A percentile compares a stretch with the other conserved stretches of the same genome.
phyloP scores from a whole-genome alignment of 2,329 filamentous ascomycete species.

The Ciborinia camelliae region DNA sequence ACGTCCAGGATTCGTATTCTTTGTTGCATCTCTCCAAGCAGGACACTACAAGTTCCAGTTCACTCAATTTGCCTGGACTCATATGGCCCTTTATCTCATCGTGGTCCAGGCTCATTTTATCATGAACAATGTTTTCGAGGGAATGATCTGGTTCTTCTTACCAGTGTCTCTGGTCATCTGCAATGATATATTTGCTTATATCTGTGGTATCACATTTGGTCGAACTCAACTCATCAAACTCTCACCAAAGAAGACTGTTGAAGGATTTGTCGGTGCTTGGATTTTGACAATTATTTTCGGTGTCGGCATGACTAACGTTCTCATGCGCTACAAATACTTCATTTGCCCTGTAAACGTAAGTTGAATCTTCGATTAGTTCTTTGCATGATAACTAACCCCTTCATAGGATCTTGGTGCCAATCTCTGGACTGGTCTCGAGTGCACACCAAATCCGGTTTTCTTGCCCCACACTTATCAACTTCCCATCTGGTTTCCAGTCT shows the following conservation, averaged over 20 bases:
- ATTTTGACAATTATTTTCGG: slow-evolving; percentile 89
- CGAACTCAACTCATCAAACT: slow-evolving; percentile 96
- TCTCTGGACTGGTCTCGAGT: slow-evolving; percentile 84
- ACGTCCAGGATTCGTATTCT: slow-evolving; percentile 85
- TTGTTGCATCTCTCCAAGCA: slow-evolving; percentile 89
- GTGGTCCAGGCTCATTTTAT: slow-evolving; percentile 98
- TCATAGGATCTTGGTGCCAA: slow-evolving; percentile 79
- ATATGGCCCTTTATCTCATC: slow-evolving; percentile 97
- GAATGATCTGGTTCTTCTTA: slow-evolving; percentile 99
- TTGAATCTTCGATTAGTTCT: background rate
- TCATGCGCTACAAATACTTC: slow-evolving; percentile 93
- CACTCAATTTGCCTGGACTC: slow-evolving; percentile 98
- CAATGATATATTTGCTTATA: slow-evolving; percentile 97
- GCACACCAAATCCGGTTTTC: slow-evolving; percentile 90
- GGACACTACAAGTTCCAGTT: slow-evolving; percentile 98
- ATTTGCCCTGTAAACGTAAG: slow-evolving; percentile 89
- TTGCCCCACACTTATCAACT: slow-evolving; percentile 70
- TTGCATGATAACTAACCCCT: slow-evolving; percentile 21
- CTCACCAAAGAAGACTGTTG: slow-evolving; percentile 98
- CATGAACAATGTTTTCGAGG: slow-evolving; percentile 99
- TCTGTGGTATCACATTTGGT: slow-evolving; percentile 95
- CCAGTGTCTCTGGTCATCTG: slow-evolving; percentile 93
- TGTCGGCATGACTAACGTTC: slow-evolving; percentile 73
- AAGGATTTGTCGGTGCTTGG: slow-evolving; percentile 96
- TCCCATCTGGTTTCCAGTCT: slow-evolving; percentile 67